A percentile compares a stretch with the other conserved stretches of the same genome.
Conservation (phyloP, 2,329 filamentous ascomycete species). For the Lachnellula cervina region DNA sequence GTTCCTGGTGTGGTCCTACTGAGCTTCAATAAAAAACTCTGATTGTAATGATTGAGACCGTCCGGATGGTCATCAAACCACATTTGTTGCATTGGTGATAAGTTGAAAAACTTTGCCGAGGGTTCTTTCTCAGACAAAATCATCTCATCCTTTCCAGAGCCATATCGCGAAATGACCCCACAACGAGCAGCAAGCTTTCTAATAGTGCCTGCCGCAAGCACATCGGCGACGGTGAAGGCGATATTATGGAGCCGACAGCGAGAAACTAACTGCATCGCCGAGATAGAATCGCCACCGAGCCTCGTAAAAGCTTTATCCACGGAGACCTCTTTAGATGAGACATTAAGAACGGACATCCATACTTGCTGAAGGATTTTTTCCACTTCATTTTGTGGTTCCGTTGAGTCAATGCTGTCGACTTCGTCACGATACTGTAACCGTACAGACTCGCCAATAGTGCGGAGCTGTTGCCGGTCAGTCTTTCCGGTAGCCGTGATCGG, state of each 20-base stretch:
- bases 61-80: not conserved
- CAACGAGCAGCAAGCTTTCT: not conserved
- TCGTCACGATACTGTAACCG: not conserved
- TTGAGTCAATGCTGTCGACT: too few relatives aligned
- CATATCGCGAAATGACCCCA: conserved; percentile 1
- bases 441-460: not conserved
- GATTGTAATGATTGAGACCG: conserved; percentile 20
- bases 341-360: not conserved
- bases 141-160: not conserved
- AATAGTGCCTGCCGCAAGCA: not conserved
- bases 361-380: not conserved
- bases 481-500: not conserved
- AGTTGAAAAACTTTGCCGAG: not conserved
- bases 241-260: conserved; percentile 16
- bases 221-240: not conserved
- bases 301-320: conserved; percentile 29
- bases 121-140: not conserved
- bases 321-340: not conserved
- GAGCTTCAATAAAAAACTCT: conserved; percentile 15
- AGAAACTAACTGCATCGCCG: conserved; percentile 41
- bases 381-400: not conserved
- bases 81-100: not conserved
- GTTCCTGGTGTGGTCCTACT: not conserved
- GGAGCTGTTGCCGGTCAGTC: not conserved
- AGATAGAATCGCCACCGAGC: conserved; percentile 41